These are phyloP conservation scores for Ceratobasidium papillatum DNA, from an alignment of 1,284 basidiomycete genomes.

Conservation along the genomic window DNA sequence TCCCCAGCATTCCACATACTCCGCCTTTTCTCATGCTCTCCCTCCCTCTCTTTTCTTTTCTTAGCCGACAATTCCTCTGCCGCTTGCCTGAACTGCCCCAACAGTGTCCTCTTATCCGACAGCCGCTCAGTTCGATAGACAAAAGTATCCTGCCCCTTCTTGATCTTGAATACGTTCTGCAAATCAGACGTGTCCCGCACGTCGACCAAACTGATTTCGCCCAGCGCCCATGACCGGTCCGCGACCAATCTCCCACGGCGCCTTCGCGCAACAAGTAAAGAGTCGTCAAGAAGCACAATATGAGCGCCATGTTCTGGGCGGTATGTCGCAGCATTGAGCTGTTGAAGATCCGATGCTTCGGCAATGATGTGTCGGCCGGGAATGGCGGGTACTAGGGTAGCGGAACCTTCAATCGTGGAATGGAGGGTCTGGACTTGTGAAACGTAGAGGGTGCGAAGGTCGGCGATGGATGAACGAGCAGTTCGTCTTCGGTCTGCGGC, in stretches of 20 bases:
- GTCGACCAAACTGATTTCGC: constrained; percentile 93
- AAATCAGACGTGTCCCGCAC: constrained; percentile 94
- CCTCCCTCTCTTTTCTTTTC: constrained; percentile 89
- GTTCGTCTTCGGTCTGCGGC: constrained; percentile 64
- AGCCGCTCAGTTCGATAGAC: constrained; percentile 87
- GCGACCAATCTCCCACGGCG: constrained; percentile 76
- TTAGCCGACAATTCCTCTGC: constrained; percentile 90
- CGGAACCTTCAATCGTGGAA: constrained; percentile 92
- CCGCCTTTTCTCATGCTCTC: constrained; percentile 86
- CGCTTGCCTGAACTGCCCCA: constrained; percentile 88
- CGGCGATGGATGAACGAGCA: constrained; percentile 88
- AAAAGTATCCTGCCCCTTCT: constrained; percentile 90
- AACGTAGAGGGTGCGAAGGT: constrained; percentile 92
- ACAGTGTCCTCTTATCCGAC: constrained; percentile 85
- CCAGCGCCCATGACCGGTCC: constrained; percentile 90
- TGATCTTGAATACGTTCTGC: constrained; percentile 96
- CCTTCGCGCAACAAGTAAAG: constrained; percentile 84
- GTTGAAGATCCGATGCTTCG: constrained; percentile 85
- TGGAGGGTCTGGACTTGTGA: constrained; percentile 94
- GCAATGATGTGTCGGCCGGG: constrained; percentile 90
- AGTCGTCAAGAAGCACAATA: constrained; percentile 91
- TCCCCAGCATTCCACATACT: constrained; percentile 74
- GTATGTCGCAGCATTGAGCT: constrained; percentile 95
- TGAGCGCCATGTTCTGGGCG: constrained; percentile 88
- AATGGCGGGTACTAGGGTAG: constrained; percentile 91